A percentile compares a stretch with the other conserved stretches of the same genome.
Evolutionary conservation across 345 rosid species (phyloP).

Genomic region (Linum trigynum): DNA sequence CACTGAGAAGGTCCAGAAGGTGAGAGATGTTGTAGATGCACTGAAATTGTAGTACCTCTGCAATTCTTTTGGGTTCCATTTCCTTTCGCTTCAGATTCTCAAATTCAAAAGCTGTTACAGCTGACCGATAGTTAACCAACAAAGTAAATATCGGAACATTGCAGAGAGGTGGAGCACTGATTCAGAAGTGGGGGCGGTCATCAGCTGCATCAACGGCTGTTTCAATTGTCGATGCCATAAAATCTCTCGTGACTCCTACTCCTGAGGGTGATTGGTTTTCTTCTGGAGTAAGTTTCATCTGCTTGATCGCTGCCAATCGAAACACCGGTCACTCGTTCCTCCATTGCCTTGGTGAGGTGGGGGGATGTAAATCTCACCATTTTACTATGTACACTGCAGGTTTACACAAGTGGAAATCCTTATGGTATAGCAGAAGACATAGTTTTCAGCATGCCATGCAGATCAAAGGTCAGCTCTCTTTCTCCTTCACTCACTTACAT

Average conservation of each 20-base stretch:
- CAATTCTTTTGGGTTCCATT: not conserved
- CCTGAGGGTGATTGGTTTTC: constrained; percentile 98
- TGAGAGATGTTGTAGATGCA: constrained; percentile 15
- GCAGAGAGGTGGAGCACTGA: constrained; percentile 90
- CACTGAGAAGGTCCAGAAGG: constrained; percentile 90
- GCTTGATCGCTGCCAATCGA: no score
- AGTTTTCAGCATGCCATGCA: constrained; percentile 98
- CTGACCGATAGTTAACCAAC: no score
- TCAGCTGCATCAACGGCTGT: constrained; percentile 97
- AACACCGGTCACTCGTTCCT: not conserved
- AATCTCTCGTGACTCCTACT: constrained; percentile 81
- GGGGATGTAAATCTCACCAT: constrained; percentile 6
- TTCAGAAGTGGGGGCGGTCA: constrained; percentile 98
- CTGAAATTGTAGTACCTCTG: not conserved
- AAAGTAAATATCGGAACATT: not conserved
- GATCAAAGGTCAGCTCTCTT: constrained; percentile 53
- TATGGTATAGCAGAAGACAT: constrained; percentile 79
- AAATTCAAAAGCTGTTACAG: no score
- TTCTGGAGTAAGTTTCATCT: constrained; percentile 52
- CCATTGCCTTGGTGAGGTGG: not conserved
- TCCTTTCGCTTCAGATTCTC: not conserved
- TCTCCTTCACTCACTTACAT: not conserved
- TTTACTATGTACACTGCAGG: constrained; percentile 33
- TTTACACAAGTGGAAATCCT: constrained; percentile 77
- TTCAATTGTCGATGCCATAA: constrained; percentile 85